phyloP scores from a whole-genome alignment of 306 rosid genomes.

The Sindora glabra region DNA sequence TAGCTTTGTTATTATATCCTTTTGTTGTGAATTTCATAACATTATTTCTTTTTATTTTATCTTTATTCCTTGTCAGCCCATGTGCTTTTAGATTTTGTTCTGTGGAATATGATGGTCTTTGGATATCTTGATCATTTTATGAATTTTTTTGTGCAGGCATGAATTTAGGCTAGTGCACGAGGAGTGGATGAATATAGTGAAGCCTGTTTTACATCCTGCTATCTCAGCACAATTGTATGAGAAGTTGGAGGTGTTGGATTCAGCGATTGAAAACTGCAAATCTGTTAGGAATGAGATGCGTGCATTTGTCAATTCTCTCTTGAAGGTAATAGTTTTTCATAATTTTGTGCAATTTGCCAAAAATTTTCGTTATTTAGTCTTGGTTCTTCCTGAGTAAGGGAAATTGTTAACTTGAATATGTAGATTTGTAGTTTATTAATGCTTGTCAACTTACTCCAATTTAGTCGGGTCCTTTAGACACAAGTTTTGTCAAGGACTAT shows the following conservation, averaged over 20 bases:
- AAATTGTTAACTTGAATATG: background rate
- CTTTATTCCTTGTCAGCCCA: slow-evolving; percentile 1
- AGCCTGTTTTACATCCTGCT: slow-evolving; percentile 62
- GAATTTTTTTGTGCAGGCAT: slow-evolving; percentile 40
- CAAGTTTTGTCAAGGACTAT: no score
- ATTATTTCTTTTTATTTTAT: background rate
- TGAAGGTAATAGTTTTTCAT: slow-evolving; percentile 55
- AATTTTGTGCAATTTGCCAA: background rate
- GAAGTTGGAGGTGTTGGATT: slow-evolving; percentile 38
- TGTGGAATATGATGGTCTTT: background rate
- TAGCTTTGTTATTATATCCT: no score
- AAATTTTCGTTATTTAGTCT: background rate
- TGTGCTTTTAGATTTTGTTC: background rate
- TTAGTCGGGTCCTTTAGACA: background rate
- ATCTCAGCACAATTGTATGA: slow-evolving; percentile 43
- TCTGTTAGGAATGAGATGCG: slow-evolving; percentile 68
- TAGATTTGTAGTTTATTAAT: background rate
- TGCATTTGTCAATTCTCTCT: slow-evolving; percentile 51
- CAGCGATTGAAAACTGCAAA: slow-evolving; percentile 51
- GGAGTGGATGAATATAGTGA: slow-evolving; percentile 65
- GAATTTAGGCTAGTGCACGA: slow-evolving; percentile 60
- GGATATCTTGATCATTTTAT: slow-evolving; percentile 4
- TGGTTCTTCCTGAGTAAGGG: background rate
- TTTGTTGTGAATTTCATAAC: no score
- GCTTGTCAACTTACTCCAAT: background rate